A percentile compares a stretch with the other conserved stretches of the same genome.
These are phyloP conservation scores for Anisodus tanguticus DNA, from an alignment of 257 asterid genomes.

Conservation along the genomic window DNA sequence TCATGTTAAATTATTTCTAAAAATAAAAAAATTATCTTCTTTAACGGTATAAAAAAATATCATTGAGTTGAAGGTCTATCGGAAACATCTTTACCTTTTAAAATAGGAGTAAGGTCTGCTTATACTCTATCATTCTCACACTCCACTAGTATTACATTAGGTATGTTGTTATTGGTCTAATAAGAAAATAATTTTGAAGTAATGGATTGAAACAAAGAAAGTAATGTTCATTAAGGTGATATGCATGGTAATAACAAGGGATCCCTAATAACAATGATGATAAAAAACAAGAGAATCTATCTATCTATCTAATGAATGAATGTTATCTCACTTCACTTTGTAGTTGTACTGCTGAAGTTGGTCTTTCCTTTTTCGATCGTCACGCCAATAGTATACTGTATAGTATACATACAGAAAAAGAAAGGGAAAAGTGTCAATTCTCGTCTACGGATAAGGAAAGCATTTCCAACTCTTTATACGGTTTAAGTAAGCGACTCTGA, in stretches of 20 bases:
- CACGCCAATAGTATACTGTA: conserved; percentile 57
- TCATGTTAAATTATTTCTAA: neutral
- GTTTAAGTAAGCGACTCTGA: conserved; percentile 45
- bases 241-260: neutral
- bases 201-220: neutral
- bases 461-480: conserved; percentile 45
- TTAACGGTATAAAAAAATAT: too few relatives aligned
- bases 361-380: conserved; percentile 50
- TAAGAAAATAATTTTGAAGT: too few relatives aligned
- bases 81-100: too few relatives aligned
- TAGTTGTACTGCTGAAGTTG: conserved; percentile 33
- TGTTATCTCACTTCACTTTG: conserved; percentile 39
- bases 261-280: neutral
- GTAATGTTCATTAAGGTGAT: neutral
- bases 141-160: too few relatives aligned
- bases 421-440: conserved; percentile 24
- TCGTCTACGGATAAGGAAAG: conserved; percentile 41
- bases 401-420: neutral
- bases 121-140: too few relatives aligned
- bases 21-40: too few relatives aligned
- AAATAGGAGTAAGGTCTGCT: too few relatives aligned
- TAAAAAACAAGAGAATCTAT: conserved; percentile 17
- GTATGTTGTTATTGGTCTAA: too few relatives aligned
- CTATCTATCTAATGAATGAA: conserved; percentile 29
- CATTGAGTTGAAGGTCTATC: too few relatives aligned